Evolutionary conservation across 1,284 basidiomycete genomes (phyloP), one percentile per base, ranked within the genome.

Genomic region (Macrocybe sp.): DNA sequence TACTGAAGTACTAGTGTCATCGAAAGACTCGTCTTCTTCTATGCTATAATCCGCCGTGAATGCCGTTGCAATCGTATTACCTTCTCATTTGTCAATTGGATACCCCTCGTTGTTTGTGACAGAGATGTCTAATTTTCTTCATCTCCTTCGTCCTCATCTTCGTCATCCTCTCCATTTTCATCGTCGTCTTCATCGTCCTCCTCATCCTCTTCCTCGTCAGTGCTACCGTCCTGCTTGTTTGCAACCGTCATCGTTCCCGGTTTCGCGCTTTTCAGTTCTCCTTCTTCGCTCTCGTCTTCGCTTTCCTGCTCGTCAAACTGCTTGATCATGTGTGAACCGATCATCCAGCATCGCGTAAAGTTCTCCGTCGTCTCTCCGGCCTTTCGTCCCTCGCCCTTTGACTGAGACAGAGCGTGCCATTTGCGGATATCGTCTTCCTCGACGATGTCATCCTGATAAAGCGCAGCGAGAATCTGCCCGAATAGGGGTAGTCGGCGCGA

Each of bases 251-350:
- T 16, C 33, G 16, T 10, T 7, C 44, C 3, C 29, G 44, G 38
- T 10, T 28, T 40, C 10, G 16, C 22, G 7, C 42, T 30, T 12
- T 36, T n/a, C 33, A 50, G 48, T 10, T 59, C 52, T 11, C 64
- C 70, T 9, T 71, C 69, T 3, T 73, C 64, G 7, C 63, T 71
- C 14, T 79, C 78, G 3, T 76, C 74, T 29, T 79, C 79, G 45
- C 76, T 83, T 34, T 81, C 84, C 56, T 91, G 87, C 41, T 83
- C 84, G 52, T 85, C 76, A 46, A 90, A 88, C 57, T 89, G 83
- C 57, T 83, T 74, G 43, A 90, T 83, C 81, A 91, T 83, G 51
- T 75, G 76, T 28, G 72, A 68, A 3, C 85, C 87, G n/a, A 89
- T 74, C 7, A 63, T 64, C 86, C 87, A 87, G 59, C 81, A 85